Conservation (phyloP, 1,284 basidiomycete species). For the Rhodotorula sp. region DNA sequence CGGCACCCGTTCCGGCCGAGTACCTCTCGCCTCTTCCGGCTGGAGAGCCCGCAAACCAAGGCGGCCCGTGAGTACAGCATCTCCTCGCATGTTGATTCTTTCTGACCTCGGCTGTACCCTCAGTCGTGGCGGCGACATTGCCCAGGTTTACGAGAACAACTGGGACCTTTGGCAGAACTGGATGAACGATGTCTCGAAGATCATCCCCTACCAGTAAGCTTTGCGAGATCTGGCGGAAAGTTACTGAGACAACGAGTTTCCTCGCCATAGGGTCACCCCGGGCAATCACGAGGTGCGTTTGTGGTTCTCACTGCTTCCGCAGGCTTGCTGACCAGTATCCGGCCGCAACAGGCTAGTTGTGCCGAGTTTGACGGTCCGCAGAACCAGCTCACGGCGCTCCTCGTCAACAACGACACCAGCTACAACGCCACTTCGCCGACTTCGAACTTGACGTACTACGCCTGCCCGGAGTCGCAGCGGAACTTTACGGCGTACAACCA, state of each 20-base stretch:
- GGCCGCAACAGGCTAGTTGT: constrained; percentile 19
- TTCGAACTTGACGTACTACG: constrained; percentile 17
- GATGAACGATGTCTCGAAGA: background rate
- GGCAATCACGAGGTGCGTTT: constrained; percentile 19
- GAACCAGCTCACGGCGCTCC: constrained; percentile 28
- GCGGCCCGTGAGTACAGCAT: background rate
- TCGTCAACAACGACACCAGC: background rate
- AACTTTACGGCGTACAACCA: constrained; percentile 33
- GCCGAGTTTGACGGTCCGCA: constrained; percentile 22
- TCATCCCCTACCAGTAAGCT: constrained; percentile 3
- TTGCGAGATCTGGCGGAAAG: background rate
- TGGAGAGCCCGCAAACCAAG: background rate
- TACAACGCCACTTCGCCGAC: background rate
- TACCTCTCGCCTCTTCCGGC: constrained; percentile 8
- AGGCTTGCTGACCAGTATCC: background rate
- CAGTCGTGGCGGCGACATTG: constrained; percentile 1
- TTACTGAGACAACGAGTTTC: no score
- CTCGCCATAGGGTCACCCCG: constrained; percentile 6
- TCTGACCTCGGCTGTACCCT: no score
- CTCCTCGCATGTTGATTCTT: no score
- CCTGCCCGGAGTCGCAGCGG: constrained; percentile 19
- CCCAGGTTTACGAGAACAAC: constrained; percentile 3
- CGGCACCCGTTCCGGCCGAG: background rate
- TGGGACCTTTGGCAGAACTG: constrained; percentile 5
- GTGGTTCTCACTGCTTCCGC: no score